phyloP scores from a whole-genome alignment of 202 grass and related monocot genomes.

The Brachypodium distachyon region DNA sequence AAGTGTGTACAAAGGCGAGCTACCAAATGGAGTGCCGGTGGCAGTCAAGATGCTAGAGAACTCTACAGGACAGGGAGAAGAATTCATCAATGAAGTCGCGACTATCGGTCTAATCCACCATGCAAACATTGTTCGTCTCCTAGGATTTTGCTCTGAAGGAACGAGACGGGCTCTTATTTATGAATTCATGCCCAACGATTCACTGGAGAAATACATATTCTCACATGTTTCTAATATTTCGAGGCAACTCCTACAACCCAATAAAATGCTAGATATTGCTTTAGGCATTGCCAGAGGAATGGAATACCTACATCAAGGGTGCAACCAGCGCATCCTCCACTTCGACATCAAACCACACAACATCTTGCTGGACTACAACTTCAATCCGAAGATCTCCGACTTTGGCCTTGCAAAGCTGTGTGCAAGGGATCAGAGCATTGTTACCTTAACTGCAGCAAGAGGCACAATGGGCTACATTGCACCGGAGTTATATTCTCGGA shows the following conservation, averaged over 20 bases:
- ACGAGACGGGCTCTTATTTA: neutral
- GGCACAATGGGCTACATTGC: neutral
- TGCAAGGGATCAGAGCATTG: neutral
- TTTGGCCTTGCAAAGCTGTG: conserved; percentile 11
- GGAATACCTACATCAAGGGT: conserved; percentile 36
- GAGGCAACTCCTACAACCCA: neutral
- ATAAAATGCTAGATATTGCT: conserved; percentile 16
- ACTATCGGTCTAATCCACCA: neutral
- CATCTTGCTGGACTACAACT: neutral
- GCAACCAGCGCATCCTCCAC: conserved; percentile 22
- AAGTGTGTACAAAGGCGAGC: neutral
- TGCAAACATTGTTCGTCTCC: neutral
- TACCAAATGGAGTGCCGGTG: neutral
- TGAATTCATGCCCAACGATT: conserved; percentile 48
- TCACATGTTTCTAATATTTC: neutral
- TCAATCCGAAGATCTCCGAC: conserved; percentile 19
- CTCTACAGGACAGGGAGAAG: neutral
- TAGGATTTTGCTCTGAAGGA: neutral
- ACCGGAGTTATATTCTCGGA: neutral
- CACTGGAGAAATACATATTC: conserved; percentile 42
- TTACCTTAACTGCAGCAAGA: neutral
- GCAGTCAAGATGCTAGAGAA: neutral
- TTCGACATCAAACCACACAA: conserved; percentile 25
- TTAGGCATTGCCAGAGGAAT: conserved; percentile 33
- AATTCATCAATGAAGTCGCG: neutral